A percentile compares a stretch with the other conserved stretches of the same genome.
Conservation (phyloP, 2,329 filamentous ascomycete genomes). For the Diaporthe eres region DNA sequence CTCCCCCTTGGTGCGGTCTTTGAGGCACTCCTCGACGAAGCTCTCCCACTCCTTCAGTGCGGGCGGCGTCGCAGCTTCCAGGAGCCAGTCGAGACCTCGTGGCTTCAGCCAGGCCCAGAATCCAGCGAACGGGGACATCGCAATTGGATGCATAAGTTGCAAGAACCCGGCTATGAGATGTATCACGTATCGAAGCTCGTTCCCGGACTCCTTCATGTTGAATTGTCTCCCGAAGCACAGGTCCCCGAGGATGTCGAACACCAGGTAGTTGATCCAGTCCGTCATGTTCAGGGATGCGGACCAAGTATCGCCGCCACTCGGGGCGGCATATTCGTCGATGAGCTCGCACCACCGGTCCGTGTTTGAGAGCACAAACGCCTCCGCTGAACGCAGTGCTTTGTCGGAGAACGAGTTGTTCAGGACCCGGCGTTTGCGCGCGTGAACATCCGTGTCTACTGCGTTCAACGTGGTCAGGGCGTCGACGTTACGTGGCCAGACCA, state of each 20-base stretch:
- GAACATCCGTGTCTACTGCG: constrained; percentile 56
- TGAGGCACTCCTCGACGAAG: constrained; percentile 45
- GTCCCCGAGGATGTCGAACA: constrained; percentile 41
- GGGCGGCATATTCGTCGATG: constrained; percentile 3
- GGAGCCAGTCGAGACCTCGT: constrained; percentile 44
- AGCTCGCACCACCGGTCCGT: constrained; percentile 40
- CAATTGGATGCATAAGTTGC: constrained; percentile 41
- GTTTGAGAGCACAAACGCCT: constrained; percentile 44
- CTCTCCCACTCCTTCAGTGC: constrained; percentile 43
- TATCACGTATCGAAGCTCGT: constrained; percentile 27
- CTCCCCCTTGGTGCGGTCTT: constrained; percentile 42
- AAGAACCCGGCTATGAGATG: constrained; percentile 35
- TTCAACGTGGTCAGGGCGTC: constrained; percentile 55
- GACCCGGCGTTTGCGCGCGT: constrained; percentile 59
- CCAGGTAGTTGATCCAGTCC: constrained; percentile 36
- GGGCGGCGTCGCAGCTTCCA: constrained; percentile 42
- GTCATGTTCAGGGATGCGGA: constrained; percentile 30
- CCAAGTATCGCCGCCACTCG: constrained; percentile 14
- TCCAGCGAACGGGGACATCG: constrained; percentile 40
- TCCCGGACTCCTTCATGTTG: constrained; percentile 42
- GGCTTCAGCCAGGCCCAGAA: constrained; percentile 48
- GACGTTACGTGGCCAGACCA: constrained; percentile 31
- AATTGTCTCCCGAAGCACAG: constrained; percentile 43
- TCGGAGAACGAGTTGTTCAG: constrained; percentile 60
- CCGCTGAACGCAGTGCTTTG: constrained; percentile 57